Evolutionary conservation across 2,329 filamentous ascomycete genomes (phyloP), one percentile per base, ranked within the genome.

Genomic region (Venturia effusa): DNA sequence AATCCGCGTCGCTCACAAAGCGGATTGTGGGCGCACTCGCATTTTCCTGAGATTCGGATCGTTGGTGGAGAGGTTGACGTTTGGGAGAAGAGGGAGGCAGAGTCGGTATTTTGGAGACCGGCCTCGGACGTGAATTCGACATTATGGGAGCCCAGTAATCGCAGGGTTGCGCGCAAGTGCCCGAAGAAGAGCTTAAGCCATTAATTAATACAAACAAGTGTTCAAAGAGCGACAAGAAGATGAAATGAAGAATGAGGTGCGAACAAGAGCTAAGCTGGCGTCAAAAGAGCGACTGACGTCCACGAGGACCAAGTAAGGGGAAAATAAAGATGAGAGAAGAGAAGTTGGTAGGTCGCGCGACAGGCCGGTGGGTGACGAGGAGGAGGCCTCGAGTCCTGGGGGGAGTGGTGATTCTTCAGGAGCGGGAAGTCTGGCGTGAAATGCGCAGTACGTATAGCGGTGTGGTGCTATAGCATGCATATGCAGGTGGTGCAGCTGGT

Each of bases 21-120:
- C 75, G 74, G 57, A 76, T 77, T 40, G 74, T 76, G 27, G 75
- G 72, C 55, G 62, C 57, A 37, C 30, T 63, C 45, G 62, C 37
- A 30, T 75, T 77, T 67, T 71, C 68, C 41, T 73, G 72, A 61
- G 73, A 73, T 61, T 73, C 70, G 37, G 74, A 75, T 54, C 72
- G 71, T 59, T 77, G 72, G 67, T 75, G 74, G 40, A 76, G 72
- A 62, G 74, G 72, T 30, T 69, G 69, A 59, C 74, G 70, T 64
- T 67, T 64, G 61, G 74, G 72, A 64, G 74, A 74, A 70, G 74
- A 39, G 68, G 63, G 69, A 41, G 73, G 70, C 43, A 67, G 73
- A 41, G 73, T 72, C 22, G 39, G 61, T 54, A 17, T 37, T 51
- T 62, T 30, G n/a, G 64, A 41, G 34, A 63, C 3, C n/a, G 45